Conservation (phyloP, 1,284 basidiomycete species). For the Puccinia polysora region DNA sequence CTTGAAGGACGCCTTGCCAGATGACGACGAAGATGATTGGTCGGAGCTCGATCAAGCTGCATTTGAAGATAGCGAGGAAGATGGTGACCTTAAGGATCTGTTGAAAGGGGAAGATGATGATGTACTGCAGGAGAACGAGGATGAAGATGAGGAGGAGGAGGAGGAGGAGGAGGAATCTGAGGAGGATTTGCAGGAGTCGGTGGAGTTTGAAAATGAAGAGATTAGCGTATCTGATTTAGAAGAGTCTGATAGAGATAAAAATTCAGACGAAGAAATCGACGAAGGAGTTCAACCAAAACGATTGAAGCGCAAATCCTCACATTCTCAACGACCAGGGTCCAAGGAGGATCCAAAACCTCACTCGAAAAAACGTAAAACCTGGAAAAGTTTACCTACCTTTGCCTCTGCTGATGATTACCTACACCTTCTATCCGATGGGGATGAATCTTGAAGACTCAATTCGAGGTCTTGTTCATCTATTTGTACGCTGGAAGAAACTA, state of each 20-base stretch:
- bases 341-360: constrained; percentile 53
- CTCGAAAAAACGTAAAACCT: constrained; percentile 69
- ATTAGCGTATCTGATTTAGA: constrained; percentile 47
- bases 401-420: constrained; percentile 94
- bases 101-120: constrained; percentile 63
- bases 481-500: too few relatives aligned
- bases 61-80: constrained; percentile 18
- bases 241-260: constrained; percentile 8
- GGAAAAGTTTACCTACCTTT: constrained; percentile 73
- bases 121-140: too few relatives aligned
- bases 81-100: constrained; percentile 47
- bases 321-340: too few relatives aligned
- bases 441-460: background rate
- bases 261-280: background rate
- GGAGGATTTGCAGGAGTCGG: background rate
- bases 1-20: constrained; percentile 53
- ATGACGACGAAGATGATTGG: constrained; percentile 66
- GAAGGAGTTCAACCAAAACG: constrained; percentile 44
- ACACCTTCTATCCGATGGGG: constrained; percentile 74
- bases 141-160: too few relatives aligned
- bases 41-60: constrained; percentile 14
- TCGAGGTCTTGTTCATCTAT: too few relatives aligned
- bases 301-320: too few relatives aligned
- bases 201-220: constrained; percentile 46
- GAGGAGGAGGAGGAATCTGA: constrained; percentile 52